Evolutionary conservation across 2,329 filamentous ascomycete genomes (phyloP).

Genomic region (Mollisia scopiformis): DNA sequence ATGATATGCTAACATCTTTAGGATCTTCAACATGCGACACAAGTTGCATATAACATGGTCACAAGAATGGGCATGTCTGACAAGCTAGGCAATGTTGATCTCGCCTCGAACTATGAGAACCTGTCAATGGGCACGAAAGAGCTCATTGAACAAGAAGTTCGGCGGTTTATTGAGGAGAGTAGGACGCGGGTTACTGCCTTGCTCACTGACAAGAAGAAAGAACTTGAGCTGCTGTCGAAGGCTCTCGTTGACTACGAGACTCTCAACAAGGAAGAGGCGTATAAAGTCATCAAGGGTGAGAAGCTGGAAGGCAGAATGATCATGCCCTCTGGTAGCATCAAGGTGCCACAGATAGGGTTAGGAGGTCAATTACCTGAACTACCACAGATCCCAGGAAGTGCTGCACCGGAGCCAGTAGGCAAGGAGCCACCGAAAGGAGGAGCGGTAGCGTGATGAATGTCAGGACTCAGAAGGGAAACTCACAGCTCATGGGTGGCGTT

Average conservation of each 20-base stretch:
- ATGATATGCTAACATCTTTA: slow-evolving; percentile 41
- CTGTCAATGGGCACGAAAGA: slow-evolving; percentile 87
- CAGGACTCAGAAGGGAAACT: neutral
- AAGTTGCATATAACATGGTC: slow-evolving; percentile 84
- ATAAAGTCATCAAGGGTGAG: slow-evolving; percentile 87
- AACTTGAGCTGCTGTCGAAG: slow-evolving; percentile 85
- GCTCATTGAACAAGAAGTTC: slow-evolving; percentile 86
- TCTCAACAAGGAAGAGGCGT: slow-evolving; percentile 83
- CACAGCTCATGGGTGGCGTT: slow-evolving; percentile 16
- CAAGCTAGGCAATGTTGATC: slow-evolving; percentile 86
- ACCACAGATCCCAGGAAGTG: slow-evolving; percentile 31
- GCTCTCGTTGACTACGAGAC: slow-evolving; percentile 96
- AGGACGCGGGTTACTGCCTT: slow-evolving; percentile 74
- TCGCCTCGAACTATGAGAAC: slow-evolving; percentile 76
- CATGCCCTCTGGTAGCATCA: slow-evolving; percentile 63
- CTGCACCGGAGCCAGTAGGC: slow-evolving; percentile 22
- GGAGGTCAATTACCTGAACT: slow-evolving; percentile 15
- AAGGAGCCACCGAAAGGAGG: slow-evolving; percentile 32
- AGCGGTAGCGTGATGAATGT: slow-evolving; percentile 27
- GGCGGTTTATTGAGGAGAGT: slow-evolving; percentile 80
- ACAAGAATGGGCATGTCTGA: slow-evolving; percentile 89
- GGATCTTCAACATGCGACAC: slow-evolving; percentile 85
- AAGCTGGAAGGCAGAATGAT: slow-evolving; percentile 72
- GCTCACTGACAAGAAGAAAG: slow-evolving; percentile 74
- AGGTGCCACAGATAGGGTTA: slow-evolving; percentile 57